Conservation (phyloP, 2,329 filamentous ascomycete genomes). For the Paraphaeosphaeria minitans region DNA sequence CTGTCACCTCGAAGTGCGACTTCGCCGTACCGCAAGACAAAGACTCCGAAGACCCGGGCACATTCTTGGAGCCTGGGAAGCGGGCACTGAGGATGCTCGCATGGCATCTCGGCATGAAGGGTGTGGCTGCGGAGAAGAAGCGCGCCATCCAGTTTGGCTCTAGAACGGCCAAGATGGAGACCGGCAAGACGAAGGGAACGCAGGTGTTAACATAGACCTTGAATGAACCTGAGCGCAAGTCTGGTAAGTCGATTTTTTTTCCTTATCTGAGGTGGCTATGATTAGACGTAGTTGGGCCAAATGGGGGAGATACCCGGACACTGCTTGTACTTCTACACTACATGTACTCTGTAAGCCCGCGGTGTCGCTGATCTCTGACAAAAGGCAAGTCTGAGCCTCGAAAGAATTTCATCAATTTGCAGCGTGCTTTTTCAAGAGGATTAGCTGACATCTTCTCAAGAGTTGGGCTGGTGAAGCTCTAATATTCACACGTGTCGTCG, state of each 20-base stretch:
- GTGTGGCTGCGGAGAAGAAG: conserved; percentile 86
- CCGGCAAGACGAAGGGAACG: conserved; percentile 55
- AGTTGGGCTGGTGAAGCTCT: too few relatives aligned
- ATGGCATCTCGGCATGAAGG: conserved; percentile 70
- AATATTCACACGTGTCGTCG: too few relatives aligned
- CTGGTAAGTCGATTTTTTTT: conserved; percentile 24
- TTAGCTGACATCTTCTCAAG: neutral
- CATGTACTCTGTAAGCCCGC: conserved; percentile 16
- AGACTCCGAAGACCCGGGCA: conserved; percentile 27
- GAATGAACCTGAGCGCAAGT: too few relatives aligned
- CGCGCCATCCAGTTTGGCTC: conserved; percentile 68
- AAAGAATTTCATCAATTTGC: neutral
- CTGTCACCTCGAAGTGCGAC: conserved; percentile 86
- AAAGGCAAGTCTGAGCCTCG: conserved; percentile 45
- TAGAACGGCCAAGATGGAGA: conserved; percentile 52
- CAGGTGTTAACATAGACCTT: conserved; percentile 42
- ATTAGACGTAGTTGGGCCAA: conserved; percentile 35
- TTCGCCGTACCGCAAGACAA: conserved; percentile 60
- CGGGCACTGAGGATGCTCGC: conserved; percentile 79
- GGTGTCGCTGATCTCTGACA: conserved; percentile 31
- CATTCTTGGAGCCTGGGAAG: conserved; percentile 75
- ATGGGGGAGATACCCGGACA: conserved; percentile 29
- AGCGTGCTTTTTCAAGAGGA: neutral
- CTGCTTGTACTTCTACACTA: conserved; percentile 17
- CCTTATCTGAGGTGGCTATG: conserved; percentile 26